Base-by-base conservation (phyloP, 2,329 filamentous ascomycete species). In the Verticillium zaregamsianum region DNA sequence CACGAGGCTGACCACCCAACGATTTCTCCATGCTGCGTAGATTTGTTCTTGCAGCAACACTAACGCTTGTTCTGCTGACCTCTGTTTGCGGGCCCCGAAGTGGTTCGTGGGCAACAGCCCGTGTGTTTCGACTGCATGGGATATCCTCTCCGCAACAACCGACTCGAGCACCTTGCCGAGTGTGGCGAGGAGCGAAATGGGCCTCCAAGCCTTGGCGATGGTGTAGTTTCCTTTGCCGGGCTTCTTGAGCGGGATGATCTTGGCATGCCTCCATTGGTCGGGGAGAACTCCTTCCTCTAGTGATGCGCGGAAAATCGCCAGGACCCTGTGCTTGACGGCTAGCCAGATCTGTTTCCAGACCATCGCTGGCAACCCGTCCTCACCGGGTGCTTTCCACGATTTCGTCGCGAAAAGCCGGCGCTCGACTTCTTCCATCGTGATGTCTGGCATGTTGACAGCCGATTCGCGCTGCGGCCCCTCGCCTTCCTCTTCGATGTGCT, bases 1-100 rank as follows among this genome's bases (percentile, higher is more conserved):
- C 57, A 75, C 66, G 11, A 77, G 66, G 58, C 71, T 74, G 8
- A 76, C 63, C 9, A 73, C 69, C 63, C 70, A 69, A 5, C 52
- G 23, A 15, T 31, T 31, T 32, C 52, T 49, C 20, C 61, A 35
- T 17, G 60, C 57, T 37, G 23, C 55, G 60, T 59, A 59, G 28
- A 62, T 57, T 9, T 57, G 25, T 32, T 62, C 57, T 33, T 56
- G 37, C 12, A 62, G 57, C 31, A 59, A 37, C 3, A 59, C 17
- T 2, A 62, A 40, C 14, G 57, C 61, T 28, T 62, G 57, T 25
- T 62, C 61, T 39, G 61, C 54, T 12, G 57, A 62, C 20, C 54
- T 20, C 23, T 57, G 61, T 20, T 62, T 62, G 14, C 54, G 23
- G 37, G 61, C 61, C 3, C 61, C 32, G 25, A 62, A 62, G 54